A percentile compares a stretch with the other conserved stretches of the same genome.
These are phyloP conservation scores for Leccinum pachyderme DNA, from an alignment of 1,284 basidiomycete species.

Conservation along the genomic window DNA sequence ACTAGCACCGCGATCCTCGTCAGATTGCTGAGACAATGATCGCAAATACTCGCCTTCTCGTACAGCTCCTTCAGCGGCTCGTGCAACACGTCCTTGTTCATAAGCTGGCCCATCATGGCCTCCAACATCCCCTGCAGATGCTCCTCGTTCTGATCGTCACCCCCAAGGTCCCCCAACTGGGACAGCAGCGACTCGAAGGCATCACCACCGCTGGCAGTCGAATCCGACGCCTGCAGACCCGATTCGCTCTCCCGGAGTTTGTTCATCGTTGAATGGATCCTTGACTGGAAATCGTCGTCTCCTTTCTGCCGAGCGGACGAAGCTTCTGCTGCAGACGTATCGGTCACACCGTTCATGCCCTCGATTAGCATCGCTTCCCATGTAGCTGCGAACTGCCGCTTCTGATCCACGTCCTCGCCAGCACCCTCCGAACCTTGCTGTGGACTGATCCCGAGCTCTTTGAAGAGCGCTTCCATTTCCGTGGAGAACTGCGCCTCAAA, in stretches of 20 bases:
- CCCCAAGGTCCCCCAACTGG: conserved; percentile 40
- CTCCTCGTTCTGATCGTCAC: conserved; percentile 32
- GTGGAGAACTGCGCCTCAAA: conserved; percentile 60
- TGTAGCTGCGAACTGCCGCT: conserved; percentile 53
- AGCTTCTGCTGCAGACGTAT: conserved; percentile 15
- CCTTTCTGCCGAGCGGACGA: conserved; percentile 18
- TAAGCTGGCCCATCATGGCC: conserved; percentile 80
- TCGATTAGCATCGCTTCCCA: conserved; percentile 79
- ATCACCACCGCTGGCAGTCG: conserved; percentile 25
- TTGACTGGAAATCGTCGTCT: conserved; percentile 31
- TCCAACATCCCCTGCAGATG: conserved; percentile 62
- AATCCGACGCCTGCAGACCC: conserved; percentile 39
- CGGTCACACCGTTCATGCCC: conserved; percentile 52
- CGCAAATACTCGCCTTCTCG: conserved; percentile 59
- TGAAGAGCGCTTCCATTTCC: conserved; percentile 86
- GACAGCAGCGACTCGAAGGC: conserved; percentile 51
- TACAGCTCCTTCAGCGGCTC: conserved; percentile 89
- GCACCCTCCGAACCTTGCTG: conserved; percentile 15
- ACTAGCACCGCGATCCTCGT: conserved; percentile 45
- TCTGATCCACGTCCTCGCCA: conserved; percentile 32
- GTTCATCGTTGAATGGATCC: conserved; percentile 60
- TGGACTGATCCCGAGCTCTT: conserved; percentile 52
- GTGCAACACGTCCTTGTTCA: conserved; percentile 94
- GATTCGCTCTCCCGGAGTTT: conserved; percentile 76
- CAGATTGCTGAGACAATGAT: background rate